A percentile compares a stretch with the other conserved stretches of the same genome.
These are phyloP conservation scores for Cyclostephanos tholiformis DNA, from an alignment of 108 stramenopile genomes.

Conservation along the genomic window DNA sequence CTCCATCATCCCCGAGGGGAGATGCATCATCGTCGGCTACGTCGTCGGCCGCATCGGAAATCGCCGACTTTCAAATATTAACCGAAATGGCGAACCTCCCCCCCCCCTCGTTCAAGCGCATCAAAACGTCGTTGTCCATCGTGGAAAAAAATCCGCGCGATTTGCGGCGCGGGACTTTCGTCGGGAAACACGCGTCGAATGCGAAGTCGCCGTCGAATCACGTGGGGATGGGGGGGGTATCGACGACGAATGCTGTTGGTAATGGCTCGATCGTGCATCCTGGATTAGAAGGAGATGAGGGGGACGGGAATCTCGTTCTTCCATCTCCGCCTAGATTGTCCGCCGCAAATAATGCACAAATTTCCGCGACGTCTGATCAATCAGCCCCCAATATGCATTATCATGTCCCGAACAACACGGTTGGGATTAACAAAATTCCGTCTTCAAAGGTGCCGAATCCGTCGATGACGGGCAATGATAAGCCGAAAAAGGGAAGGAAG, in stretches of 20 bases:
- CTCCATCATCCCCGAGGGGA: background rate
- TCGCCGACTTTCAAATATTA: background rate
- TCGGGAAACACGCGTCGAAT: background rate
- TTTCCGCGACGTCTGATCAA: background rate
- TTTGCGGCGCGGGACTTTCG: background rate
- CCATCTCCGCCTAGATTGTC: background rate
- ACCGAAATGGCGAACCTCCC: slow-evolving; percentile 2
- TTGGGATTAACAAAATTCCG: slow-evolving; percentile 1
- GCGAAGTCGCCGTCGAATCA: background rate
- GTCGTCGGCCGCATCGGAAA: background rate
- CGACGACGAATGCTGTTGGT: background rate
- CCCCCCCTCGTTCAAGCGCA: background rate
- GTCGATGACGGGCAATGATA: background rate
- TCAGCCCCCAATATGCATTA: background rate
- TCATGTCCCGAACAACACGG: background rate
- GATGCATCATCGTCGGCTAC: background rate
- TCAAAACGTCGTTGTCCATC: background rate
- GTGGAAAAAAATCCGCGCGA: background rate
- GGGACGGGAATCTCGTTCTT: background rate
- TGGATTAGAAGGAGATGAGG: background rate
- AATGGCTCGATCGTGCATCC: background rate
- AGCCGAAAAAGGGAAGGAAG: slow-evolving; percentile 1
- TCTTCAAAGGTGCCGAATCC: background rate
- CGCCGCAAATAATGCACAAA: background rate
- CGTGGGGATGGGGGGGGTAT: background rate